Base-by-base conservation (phyloP, 441 rosid species). In the Sinapis alba region DNA sequence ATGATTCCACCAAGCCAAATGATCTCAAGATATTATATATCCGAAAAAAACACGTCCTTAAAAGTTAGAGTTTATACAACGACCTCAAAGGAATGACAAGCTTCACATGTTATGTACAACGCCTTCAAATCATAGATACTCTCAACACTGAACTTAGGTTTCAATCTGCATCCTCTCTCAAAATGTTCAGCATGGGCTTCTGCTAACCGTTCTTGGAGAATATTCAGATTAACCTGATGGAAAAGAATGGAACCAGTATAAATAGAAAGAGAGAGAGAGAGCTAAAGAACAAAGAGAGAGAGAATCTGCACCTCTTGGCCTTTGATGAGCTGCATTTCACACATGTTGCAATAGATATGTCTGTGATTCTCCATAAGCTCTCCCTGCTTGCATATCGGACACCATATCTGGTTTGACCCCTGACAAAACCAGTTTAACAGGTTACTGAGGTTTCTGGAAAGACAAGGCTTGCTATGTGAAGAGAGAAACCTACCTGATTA, bases 381-480 rank as follows among this genome's bases (percentile, higher is more conserved):
- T 69, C 98, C 98, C 76, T 80, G 85, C 84, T 85, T 90, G 82
- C 97, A 95, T 58, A 91, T 80, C 60, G 98, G 99, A 82, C 97
- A 95, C 98, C 99, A 95, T 54, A 80, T 84, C 81, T 81, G 83
- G 66, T 83, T 77, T 56, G 41, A 61, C 62, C 71, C 87, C 95
- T 90, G 41, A 23, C 18, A 47, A 64, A 26, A 34, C 26, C 23
- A 50, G 62, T 27, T 28, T 54, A 61, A 68, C 16, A n/a, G n/a
- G n/a, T n/a, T 53, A 7, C 38, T n/a, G n/a, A n/a, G n/a, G n/a
- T n/a, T n/a, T n/a, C 34, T 77, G 60, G 16, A 53, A 6, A 60
- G 27, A 47, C 27, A 75, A 50, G n/a, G 18, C n/a, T 6, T 60
- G 7, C 62, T 47, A 15, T 23, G 21, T 6, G 32, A 43, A 58